Conservation (phyloP, 2,329 filamentous ascomycete species). For the Trichoderma atrobrunneum region DNA sequence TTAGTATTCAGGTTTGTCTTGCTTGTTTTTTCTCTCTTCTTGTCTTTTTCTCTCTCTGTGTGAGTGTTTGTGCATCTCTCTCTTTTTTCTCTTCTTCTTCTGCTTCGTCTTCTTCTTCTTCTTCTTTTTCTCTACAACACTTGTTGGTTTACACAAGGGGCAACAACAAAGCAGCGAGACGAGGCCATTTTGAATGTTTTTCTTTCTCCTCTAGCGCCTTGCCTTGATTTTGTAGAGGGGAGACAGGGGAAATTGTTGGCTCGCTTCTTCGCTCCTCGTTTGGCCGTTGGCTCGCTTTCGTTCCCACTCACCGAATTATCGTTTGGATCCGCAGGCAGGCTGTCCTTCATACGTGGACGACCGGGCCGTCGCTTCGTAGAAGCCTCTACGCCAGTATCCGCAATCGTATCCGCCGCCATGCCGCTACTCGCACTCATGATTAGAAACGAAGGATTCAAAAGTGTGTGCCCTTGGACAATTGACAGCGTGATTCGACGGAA, state of each 20-base stretch:
- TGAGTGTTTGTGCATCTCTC: too few species aligned
- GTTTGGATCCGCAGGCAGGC: conserved; percentile 4
- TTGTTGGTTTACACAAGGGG: neutral
- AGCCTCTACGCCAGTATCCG: neutral
- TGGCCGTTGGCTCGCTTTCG: neutral
- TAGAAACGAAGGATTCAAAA: neutral
- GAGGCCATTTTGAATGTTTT: neutral
- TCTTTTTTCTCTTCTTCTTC: neutral
- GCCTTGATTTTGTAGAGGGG: neutral
- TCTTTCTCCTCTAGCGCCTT: neutral
- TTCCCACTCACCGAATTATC: conserved; percentile 9
- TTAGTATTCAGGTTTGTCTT: neutral
- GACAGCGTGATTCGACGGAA: neutral
- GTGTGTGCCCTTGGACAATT: neutral
- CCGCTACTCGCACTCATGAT: neutral
- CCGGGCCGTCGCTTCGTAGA: conserved; percentile 8
- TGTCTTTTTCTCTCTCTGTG: neutral
- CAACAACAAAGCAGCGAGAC: neutral
- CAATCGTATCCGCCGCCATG: neutral
- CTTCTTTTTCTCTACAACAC: neutral
- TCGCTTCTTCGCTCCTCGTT: neutral
- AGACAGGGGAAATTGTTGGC: neutral
- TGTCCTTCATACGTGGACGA: conserved; percentile 17
- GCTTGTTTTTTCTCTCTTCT: neutral
- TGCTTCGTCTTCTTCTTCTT: neutral